Base-by-base conservation (phyloP, 306 rosid species). In the Gleditsia sinensis region DNA sequence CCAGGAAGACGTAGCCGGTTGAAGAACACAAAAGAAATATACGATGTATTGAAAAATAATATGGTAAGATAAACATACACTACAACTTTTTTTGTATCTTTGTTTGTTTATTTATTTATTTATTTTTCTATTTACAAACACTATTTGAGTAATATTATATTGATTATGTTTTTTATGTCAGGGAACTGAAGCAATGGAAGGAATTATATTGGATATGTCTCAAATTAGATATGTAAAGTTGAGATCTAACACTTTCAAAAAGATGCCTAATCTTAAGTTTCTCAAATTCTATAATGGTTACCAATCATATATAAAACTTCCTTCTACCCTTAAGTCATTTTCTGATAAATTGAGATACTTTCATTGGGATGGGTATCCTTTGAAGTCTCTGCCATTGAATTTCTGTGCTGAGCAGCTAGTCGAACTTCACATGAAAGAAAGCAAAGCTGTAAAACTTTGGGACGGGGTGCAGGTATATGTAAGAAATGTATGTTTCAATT, bases 251-350 rank as follows among this genome's bases (percentile, higher is more conserved):
- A 40, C 60, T 27, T 74, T 80, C 21, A 49, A 23, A 48, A 74
- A 33, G 28, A 80, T 80, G 79, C 9, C 10, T 9, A 67, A 67
- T 67, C 28, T 74, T 3, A 74, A 66, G 58, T 27, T 80, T 49
- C 23, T 67, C 30, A 67, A 57, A 39, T 4, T 16, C 6, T 30
- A 3, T 5, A 0, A 8, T 27, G 0, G 54, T 32, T 67, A 13
- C 42, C 54, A 25, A 78, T 78, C 9, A 14, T 16, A 1, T 34
- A 60, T 72, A 57, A 17, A 36, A 8, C 66, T 34, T 58, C 69
- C 64, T 25, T 17, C 46, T 2, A 56, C 65, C 10, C 63, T 67
- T 28, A 42, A 80, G 13, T 40, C 30, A 50, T 14, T 79, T 24
- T 67, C 79, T 21, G 9, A 43, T 3, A 0, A n/a, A 3, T 5